Percentiles rank a stretch among this genome's conserved stretches.
These are phyloP conservation scores for Papilionanthe hybrid DNA, from an alignment of 116 monocot species.

Conservation along the genomic window DNA sequence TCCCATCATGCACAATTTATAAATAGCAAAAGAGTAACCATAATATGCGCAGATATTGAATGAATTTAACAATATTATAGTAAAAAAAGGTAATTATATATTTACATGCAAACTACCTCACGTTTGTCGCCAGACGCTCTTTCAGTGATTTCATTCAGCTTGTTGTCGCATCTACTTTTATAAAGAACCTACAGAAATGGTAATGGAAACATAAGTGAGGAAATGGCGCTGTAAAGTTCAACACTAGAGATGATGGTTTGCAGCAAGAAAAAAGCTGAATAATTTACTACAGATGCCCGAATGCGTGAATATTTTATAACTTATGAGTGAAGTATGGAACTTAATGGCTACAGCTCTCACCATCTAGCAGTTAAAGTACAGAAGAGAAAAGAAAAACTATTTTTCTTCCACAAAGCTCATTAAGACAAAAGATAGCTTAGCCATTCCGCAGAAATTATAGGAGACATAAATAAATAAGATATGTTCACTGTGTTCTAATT, in stretches of 20 bases:
- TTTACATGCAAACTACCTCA: constrained; percentile 36
- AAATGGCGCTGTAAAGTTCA: not conserved
- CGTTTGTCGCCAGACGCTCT: constrained; percentile 51
- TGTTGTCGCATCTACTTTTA: constrained; percentile 61
- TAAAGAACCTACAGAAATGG: constrained; percentile 45
- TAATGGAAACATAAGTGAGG: not conserved
- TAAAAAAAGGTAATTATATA: not conserved
- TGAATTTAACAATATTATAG: not conserved
- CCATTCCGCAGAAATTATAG: not conserved
- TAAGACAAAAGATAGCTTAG: not conserved
- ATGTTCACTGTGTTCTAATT: not conserved
- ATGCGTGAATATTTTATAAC: not conserved
- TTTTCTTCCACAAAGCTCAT: not conserved
- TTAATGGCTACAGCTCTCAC: not conserved
- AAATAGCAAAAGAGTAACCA: not conserved
- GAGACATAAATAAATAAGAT: not conserved
- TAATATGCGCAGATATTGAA: not conserved
- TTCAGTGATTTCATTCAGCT: constrained; percentile 57
- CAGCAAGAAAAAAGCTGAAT: not conserved
- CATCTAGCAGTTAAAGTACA: not conserved
- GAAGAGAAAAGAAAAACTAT: not conserved
- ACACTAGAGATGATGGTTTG: not conserved
- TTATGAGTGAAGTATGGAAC: not conserved
- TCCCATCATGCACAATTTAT: not conserved
- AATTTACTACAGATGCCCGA: not conserved